Evolutionary conservation across 208 protist species (phyloP).

Genomic region (Trypanosoma cruzi): DNA sequence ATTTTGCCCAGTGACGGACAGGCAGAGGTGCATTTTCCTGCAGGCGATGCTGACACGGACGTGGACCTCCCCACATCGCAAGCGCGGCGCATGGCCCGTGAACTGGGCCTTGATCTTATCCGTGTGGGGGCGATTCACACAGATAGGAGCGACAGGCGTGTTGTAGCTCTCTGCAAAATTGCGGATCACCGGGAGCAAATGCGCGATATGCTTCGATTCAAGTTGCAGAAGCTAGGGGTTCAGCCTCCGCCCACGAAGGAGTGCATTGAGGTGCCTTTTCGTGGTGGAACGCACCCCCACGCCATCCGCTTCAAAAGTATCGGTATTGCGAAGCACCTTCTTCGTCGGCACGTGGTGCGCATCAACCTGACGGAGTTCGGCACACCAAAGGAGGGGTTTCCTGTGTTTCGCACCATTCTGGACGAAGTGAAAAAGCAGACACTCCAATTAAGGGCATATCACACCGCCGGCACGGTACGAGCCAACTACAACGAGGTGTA

Average conservation of each 20-base stretch:
- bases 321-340: slow-evolving; percentile 78
- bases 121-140: slow-evolving; percentile 72
- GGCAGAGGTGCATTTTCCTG: slow-evolving; percentile 13
- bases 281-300: slow-evolving; percentile 84
- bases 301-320: slow-evolving; percentile 87
- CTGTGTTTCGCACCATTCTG: slow-evolving; percentile 77
- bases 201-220: slow-evolving; percentile 83
- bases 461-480: slow-evolving; percentile 69
- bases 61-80: slow-evolving; percentile 73
- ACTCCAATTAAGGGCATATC: slow-evolving; percentile 70
- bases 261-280: slow-evolving; percentile 85
- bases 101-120: slow-evolving; percentile 82
- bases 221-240: slow-evolving; percentile 84
- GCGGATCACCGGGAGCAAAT: slow-evolving; percentile 85
- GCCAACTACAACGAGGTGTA: slow-evolving; percentile 83
- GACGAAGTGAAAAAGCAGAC: slow-evolving; percentile 75
- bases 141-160: slow-evolving; percentile 68
- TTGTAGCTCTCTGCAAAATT: slow-evolving; percentile 77
- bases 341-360: slow-evolving; percentile 72
- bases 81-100: slow-evolving; percentile 74
- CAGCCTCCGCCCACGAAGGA: slow-evolving; percentile 67
- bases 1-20: slow-evolving; percentile 14
- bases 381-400: slow-evolving; percentile 81
- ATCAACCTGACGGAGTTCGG: slow-evolving; percentile 89
- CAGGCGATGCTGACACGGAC: slow-evolving; percentile 44